Percentiles rank a stretch among this genome's conserved stretches.
These are phyloP conservation scores for Phytophthora lateralis DNA, from an alignment of 352 stramenopile species.

Conservation along the genomic window DNA sequence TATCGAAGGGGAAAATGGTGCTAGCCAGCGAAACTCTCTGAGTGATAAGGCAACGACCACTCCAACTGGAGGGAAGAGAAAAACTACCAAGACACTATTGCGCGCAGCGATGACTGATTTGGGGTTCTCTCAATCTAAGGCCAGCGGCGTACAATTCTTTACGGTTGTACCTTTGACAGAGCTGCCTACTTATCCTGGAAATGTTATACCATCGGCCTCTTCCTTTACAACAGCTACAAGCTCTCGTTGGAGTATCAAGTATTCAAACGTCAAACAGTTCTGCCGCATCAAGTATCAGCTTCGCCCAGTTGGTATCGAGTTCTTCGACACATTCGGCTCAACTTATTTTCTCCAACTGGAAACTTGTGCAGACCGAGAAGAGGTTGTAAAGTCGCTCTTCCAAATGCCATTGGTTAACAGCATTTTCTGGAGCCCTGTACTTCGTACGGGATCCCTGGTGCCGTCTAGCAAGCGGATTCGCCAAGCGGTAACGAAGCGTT, in stretches of 20 bases:
- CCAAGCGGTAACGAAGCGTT: conserved; percentile 72
- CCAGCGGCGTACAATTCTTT: conserved; percentile 40
- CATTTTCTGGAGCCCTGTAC: conserved; percentile 77
- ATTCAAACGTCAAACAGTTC: conserved; percentile 72
- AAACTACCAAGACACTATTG: conserved; percentile 59
- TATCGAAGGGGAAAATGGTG: not conserved
- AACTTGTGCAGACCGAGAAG: conserved; percentile 53
- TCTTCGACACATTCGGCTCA: conserved; percentile 69
- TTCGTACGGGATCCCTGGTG: conserved; percentile 63
- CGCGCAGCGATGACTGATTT: conserved; percentile 59
- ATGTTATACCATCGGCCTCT: not conserved
- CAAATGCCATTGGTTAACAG: conserved; percentile 85
- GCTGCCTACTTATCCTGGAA: not conserved
- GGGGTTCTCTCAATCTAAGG: conserved; percentile 51
- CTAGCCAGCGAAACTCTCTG: conserved; percentile 17
- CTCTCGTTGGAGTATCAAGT: conserved; percentile 70
- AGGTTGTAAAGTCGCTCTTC: conserved; percentile 73
- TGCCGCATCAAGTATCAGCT: conserved; percentile 84
- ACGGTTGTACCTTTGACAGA: conserved; percentile 48
- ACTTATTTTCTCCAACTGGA: conserved; percentile 82
- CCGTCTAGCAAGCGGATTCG: conserved; percentile 75
- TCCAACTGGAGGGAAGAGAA: conserved; percentile 28
- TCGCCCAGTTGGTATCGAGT: conserved; percentile 75
- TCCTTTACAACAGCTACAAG: not conserved
- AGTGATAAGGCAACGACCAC: conserved; percentile 9